Evolutionary conservation across 805 yeast genomes (phyloP), one percentile per base, ranked within the genome.

Genomic region (Candida manassasensis): DNA sequence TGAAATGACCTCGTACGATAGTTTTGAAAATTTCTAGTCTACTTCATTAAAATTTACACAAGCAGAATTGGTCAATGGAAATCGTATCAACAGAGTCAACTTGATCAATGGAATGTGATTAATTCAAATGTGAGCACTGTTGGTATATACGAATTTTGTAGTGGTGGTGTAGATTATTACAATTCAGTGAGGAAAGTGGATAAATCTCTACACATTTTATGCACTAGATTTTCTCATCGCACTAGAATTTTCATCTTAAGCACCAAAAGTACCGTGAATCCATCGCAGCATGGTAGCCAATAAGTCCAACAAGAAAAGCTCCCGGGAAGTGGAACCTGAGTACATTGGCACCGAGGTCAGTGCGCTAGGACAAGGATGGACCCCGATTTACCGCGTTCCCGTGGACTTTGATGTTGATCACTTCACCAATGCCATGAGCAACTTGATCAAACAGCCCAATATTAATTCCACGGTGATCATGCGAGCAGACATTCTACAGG

Each of bases 381-480:
- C 73, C 13, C 77, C 83, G 0, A 53, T 81, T 1, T 81, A 73
- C 48, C 66, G 68, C 38, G 52, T 62, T 0, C 50, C 50, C 0
- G 79, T 71, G 2, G 75, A 66, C 3, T 81, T 80, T 46, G 61
- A 61, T 9, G 50, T 66, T 10, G 57, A 55, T 4, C 85, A 87
- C 58, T 87, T 80, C 50, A 79, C 77, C 37, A 61, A 63, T 3
- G 96, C 96, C 4, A 82, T 87, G 89, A 58, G 74, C 29, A 84
- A 86, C 55, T 68, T 87, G 41, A 83, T 87, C 36, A 69, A 73
- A 40, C 86, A 85, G 44, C 96, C 96, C 12, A 84, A 88, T 53
- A 84, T 87, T 59, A 90, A 89, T 60, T 89, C 97, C 8, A 84
- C 96, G 0, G 93, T 87, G 22, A 83, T 89, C 21, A 65, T 90